Conservation (phyloP, 371 early-diverging fungal species). For the Syncephalastrum contaminatum region DNA sequence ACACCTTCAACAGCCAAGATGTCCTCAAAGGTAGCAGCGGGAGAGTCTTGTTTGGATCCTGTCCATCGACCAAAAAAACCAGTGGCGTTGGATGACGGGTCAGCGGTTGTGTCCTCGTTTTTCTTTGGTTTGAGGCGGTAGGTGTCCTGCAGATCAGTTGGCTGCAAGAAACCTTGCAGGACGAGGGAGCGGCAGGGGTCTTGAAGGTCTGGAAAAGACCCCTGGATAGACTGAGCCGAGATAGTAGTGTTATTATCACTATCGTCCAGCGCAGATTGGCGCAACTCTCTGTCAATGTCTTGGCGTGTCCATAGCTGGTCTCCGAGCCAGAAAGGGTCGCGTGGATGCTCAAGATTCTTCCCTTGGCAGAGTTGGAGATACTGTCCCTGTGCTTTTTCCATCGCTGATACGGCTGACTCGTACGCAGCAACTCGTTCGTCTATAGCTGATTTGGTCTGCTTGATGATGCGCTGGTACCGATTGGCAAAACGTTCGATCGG, state of each 20-base stretch:
- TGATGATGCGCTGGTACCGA: slow-evolving; percentile 47
- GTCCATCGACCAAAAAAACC: slow-evolving; percentile 26
- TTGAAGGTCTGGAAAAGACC: no score
- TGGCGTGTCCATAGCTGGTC: slow-evolving; percentile 1
- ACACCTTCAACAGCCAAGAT: slow-evolving; percentile 57
- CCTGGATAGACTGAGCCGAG: no score
- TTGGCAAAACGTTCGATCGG: slow-evolving; percentile 54
- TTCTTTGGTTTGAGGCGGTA: background rate
- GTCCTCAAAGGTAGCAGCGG: slow-evolving; percentile 12
- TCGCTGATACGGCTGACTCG: no score
- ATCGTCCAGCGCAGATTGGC: no score
- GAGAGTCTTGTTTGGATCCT: slow-evolving; percentile 7
- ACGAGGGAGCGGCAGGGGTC: no score
- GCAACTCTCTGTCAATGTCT: background rate
- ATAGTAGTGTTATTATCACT: no score
- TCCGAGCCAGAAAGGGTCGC: slow-evolving; percentile 6
- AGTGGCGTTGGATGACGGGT: slow-evolving; percentile 3
- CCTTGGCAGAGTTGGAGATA: no score
- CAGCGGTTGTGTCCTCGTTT: background rate
- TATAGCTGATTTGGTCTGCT: slow-evolving; percentile 39
- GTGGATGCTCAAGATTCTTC: no score
- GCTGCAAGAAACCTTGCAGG: no score
- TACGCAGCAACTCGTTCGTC: slow-evolving; percentile 29
- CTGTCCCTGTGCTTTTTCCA: no score
- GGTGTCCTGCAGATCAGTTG: slow-evolving; percentile 2